Conservation (phyloP, 129 eudicot species). For the Cynara cardunculus region DNA sequence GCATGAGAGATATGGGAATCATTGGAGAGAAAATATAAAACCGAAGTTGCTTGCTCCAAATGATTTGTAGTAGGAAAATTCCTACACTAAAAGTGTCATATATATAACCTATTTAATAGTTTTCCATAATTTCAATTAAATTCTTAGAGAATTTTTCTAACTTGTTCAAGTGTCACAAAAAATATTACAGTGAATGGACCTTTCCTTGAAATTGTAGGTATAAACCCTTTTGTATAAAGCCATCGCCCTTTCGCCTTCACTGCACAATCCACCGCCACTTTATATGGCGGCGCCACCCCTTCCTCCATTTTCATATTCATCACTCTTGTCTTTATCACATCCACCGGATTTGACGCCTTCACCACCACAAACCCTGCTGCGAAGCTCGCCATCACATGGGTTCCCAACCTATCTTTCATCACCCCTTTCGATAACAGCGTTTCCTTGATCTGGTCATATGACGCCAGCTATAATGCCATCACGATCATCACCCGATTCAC, state of each 20-base stretch:
- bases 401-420: conserved; percentile 66
- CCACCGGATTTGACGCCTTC: conserved; percentile 72
- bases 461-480: conserved; percentile 74
- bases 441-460: conserved; percentile 80
- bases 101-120: no score
- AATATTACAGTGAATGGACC: conserved; percentile 75
- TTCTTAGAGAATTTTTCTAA: conserved; percentile 60
- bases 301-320: conserved; percentile 79
- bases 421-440: conserved; percentile 42
- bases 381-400: conserved; percentile 77
- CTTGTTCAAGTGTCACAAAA: conserved; percentile 77
- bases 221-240: conserved; percentile 74
- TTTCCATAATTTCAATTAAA: neutral
- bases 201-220: conserved; percentile 73
- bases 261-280: conserved; percentile 72
- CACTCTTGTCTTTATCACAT: conserved; percentile 78
- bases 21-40: no score
- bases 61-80: no score
- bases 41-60: no score
- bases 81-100: no score
- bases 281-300: conserved; percentile 52
- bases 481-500: conserved; percentile 94
- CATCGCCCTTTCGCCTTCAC: conserved; percentile 64
- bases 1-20: no score
- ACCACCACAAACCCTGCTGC: conserved; percentile 84